Conservation (phyloP, 331 rosid genomes). For the Rhamnella rubrinervis region DNA sequence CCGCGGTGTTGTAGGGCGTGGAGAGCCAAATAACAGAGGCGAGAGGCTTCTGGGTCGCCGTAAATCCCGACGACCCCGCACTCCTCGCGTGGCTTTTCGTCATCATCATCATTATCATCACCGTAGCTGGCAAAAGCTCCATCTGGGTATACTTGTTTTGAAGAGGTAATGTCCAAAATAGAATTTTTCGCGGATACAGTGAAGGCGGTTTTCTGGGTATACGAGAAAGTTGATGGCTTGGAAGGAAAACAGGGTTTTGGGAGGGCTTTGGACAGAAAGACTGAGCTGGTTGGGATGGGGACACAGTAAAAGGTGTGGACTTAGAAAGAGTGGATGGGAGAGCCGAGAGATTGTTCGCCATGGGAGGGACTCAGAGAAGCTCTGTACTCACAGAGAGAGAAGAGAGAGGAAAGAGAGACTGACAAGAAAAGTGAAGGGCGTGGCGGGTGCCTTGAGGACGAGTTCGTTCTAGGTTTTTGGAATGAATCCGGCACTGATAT, state of each 20-base stretch:
- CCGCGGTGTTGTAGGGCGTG: constrained; percentile 96
- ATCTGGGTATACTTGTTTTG: constrained; percentile 16
- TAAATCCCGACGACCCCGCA: constrained; percentile 87
- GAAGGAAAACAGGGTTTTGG: constrained; percentile 13
- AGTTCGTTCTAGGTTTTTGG: constrained; percentile 6
- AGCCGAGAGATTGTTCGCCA: constrained; percentile 41
- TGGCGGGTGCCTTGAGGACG: neutral
- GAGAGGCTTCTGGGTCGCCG: constrained; percentile 81
- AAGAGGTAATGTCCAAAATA: constrained; percentile 31
- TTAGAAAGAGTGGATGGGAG: constrained; percentile 38
- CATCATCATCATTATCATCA: constrained; percentile 18
- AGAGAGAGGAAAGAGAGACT: neutral
- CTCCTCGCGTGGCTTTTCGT: constrained; percentile 87
- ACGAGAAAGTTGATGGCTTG: constrained; percentile 9
- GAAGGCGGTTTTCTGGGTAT: constrained; percentile 17
- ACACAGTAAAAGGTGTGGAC: constrained; percentile 23
- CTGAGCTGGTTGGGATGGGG: constrained; percentile 9
- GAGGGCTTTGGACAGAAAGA: constrained; percentile 24
- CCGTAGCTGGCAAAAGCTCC: neutral
- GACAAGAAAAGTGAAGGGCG: neutral
- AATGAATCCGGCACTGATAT: neutral
- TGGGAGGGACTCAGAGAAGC: constrained; percentile 17
- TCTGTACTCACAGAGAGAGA: neutral
- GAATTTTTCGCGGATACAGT: constrained; percentile 30
- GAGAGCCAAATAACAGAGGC: constrained; percentile 73